Percentiles rank a stretch among this genome's conserved stretches.
These are phyloP conservation scores for Hansenula sp. DNA, from an alignment of 1,139 yeast species.

Conservation along the genomic window DNA sequence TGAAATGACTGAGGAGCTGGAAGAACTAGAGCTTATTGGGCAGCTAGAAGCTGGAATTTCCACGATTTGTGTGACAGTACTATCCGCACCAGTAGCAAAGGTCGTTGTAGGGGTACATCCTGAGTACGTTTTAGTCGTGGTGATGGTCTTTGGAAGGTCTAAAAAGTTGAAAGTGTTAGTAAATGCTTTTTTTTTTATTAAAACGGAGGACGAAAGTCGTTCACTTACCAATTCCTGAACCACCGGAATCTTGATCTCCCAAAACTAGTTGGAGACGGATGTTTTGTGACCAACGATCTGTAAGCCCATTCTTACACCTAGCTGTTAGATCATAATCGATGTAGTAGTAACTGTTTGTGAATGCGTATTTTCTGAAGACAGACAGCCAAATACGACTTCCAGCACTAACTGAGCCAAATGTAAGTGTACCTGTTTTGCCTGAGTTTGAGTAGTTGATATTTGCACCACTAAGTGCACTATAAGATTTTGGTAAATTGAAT, in stretches of 20 bases:
- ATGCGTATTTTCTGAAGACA: constrained; percentile 1
- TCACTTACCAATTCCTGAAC: constrained; percentile 3
- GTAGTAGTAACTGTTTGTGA: not conserved
- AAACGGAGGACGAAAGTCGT: too few species aligned
- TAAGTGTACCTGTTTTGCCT: not conserved
- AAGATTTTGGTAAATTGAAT: not conserved
- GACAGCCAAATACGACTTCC: constrained; percentile 11
- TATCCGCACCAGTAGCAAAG: constrained; percentile 10
- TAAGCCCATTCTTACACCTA: not conserved
- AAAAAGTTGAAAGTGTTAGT: not conserved
- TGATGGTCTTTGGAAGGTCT: constrained; percentile 5
- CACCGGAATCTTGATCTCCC: constrained; percentile 7
- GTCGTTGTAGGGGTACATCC: constrained; percentile 7
- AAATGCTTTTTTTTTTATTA: not conserved
- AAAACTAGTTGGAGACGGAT: not conserved
- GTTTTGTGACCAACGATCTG: not conserved
- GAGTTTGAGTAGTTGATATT: not conserved
- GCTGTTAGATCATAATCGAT: not conserved
- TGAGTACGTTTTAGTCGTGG: constrained; percentile 5
- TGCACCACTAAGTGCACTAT: not conserved
- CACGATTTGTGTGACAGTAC: constrained; percentile 8
- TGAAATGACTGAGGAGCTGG: too few species aligned
- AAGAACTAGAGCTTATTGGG: too few species aligned
- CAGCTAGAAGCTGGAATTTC: constrained; percentile 2
- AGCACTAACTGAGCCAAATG: constrained; percentile 7